phyloP scores from a whole-genome alignment of 2,329 filamentous ascomycete species.

The Calonectria pauciramosa region DNA sequence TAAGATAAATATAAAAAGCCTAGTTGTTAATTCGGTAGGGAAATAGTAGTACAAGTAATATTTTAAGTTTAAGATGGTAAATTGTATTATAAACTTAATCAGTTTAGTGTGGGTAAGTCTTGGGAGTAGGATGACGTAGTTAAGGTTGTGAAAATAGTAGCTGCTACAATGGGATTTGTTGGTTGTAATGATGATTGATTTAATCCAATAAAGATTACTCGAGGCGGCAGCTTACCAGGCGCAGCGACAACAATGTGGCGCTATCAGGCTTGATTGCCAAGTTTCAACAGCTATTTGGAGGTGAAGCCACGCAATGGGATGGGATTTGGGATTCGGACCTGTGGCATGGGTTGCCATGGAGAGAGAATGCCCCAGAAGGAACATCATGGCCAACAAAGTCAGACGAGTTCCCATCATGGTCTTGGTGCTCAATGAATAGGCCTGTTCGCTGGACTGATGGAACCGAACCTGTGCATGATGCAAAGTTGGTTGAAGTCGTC shows the following conservation, averaged over 20 bases:
- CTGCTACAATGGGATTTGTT: too few species aligned
- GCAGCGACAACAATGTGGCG: slow-evolving; percentile 21
- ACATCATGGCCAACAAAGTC: slow-evolving; percentile 1
- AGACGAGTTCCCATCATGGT: slow-evolving; percentile 11
- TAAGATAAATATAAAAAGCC: too few species aligned
- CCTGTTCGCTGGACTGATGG: slow-evolving; percentile 6
- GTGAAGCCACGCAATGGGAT: background rate
- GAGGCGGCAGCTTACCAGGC: slow-evolving; percentile 12
- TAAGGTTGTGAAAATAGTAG: too few species aligned
- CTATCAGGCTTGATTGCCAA: slow-evolving; percentile 9
- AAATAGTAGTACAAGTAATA: too few species aligned
- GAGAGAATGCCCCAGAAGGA: too few species aligned
- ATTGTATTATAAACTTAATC: too few species aligned
- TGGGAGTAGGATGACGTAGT: too few species aligned
- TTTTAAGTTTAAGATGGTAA: too few species aligned
- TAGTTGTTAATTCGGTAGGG: too few species aligned
- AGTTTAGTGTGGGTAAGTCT: too few species aligned
- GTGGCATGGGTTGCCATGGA: slow-evolving; percentile 7
- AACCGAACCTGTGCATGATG: background rate
- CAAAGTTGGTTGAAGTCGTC: background rate
- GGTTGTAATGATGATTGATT: too few species aligned
- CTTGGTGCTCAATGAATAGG: slow-evolving; percentile 7
- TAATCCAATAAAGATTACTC: too few species aligned
- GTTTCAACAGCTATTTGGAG: background rate
- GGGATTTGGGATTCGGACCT: slow-evolving; percentile 6